A percentile compares a stretch with the other conserved stretches of the same genome.
These are phyloP conservation scores for Vachellia collinsii DNA, from an alignment of 306 rosid species.

Conservation along the genomic window DNA sequence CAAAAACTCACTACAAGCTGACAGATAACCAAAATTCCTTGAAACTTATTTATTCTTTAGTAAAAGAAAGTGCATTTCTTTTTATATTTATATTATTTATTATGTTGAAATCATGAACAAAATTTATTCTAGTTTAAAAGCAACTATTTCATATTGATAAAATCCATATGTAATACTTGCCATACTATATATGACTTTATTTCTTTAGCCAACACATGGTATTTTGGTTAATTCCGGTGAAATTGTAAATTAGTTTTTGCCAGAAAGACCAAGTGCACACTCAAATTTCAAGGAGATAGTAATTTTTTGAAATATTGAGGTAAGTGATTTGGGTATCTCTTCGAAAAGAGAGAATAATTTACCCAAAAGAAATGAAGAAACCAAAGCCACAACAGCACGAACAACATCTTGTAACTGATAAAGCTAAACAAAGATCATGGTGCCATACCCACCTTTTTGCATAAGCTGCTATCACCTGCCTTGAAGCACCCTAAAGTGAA, in stretches of 20 bases:
- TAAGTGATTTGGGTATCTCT: background rate
- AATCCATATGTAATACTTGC: background rate
- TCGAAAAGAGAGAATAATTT: background rate
- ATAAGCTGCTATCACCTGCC: conserved; percentile 55
- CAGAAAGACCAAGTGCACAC: background rate
- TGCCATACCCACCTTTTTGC: conserved; percentile 30
- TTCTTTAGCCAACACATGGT: background rate
- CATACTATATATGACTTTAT: background rate
- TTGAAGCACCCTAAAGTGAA: conserved; percentile 75
- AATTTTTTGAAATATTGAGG: background rate
- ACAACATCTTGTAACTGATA: conserved; percentile 3
- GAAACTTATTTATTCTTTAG: background rate
- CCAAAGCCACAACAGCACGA: background rate
- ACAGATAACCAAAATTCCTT: background rate
- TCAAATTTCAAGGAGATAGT: background rate
- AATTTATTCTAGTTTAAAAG: background rate
- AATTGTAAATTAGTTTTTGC: background rate
- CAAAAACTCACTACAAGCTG: no score
- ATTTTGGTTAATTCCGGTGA: background rate
- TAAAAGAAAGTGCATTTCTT: background rate
- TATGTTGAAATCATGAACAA: background rate
- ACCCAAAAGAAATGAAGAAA: conserved; percentile 7
- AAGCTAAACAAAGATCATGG: conserved; percentile 27
- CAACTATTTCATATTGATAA: background rate
- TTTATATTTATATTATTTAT: background rate